These are phyloP conservation scores for Bjerkandera adusta DNA, from an alignment of 1,284 basidiomycete genomes.

Conservation along the genomic window DNA sequence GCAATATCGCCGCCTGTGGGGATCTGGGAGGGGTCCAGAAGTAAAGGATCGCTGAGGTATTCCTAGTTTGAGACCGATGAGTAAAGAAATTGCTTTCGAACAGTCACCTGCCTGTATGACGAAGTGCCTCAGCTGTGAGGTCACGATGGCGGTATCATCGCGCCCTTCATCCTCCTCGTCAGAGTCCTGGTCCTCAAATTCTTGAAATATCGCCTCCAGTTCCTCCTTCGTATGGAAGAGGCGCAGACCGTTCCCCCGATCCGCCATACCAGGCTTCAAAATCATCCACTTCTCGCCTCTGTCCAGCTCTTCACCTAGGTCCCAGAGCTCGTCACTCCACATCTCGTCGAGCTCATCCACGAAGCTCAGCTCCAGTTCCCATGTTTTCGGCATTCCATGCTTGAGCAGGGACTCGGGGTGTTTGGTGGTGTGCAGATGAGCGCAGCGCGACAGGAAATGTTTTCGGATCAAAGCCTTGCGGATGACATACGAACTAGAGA, in stretches of 20 bases:
- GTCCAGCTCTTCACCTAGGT: constrained; percentile 69
- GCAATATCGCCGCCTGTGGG: constrained; percentile 30
- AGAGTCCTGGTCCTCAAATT: constrained; percentile 70
- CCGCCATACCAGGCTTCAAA: constrained; percentile 96
- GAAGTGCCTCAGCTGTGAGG: constrained; percentile 92
- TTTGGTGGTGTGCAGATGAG: constrained; percentile 77
- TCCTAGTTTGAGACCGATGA: constrained; percentile 51
- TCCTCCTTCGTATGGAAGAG: constrained; percentile 82
- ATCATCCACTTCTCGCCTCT: constrained; percentile 77
- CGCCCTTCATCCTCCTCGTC: constrained; percentile 38
- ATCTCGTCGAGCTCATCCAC: constrained; percentile 96
- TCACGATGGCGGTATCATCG: constrained; percentile 59
- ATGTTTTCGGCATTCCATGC: constrained; percentile 73
- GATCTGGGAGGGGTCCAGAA: constrained; percentile 67
- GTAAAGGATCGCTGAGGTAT: constrained; percentile 76
- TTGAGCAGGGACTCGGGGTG: constrained; percentile 55
- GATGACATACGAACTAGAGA: constrained; percentile 87
- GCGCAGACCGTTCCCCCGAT: constrained; percentile 93
- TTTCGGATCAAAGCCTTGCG: constrained; percentile 95
- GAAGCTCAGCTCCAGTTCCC: constrained; percentile 87
- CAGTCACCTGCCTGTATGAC: constrained; percentile 81
- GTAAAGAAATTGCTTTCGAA: background rate
- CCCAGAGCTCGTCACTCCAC: constrained; percentile 92
- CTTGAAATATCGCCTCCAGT: constrained; percentile 78
- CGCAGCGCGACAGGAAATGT: constrained; percentile 83